Evolutionary conservation across 371 early-diverging fungal genomes (phyloP).

Genomic region (Funneliformis caledonium): DNA sequence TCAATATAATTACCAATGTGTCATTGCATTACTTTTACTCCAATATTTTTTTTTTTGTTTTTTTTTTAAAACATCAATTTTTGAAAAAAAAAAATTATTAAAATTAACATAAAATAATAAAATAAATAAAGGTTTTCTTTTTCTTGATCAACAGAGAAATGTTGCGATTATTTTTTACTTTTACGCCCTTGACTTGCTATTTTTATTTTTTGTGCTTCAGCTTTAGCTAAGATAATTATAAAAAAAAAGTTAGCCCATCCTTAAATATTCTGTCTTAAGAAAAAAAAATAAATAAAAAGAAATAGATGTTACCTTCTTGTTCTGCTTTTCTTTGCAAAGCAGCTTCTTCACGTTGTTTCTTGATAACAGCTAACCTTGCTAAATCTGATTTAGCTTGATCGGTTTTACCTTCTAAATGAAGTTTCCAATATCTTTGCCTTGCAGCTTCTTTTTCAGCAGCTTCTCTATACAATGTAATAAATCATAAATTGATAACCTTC

Average conservation of each 20-base stretch:
- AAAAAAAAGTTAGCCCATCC: neutral
- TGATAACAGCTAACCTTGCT: slow-evolving; percentile 68
- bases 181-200: slow-evolving; percentile 36
- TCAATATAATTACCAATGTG: too few species aligned
- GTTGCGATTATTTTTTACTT: slow-evolving; percentile 26
- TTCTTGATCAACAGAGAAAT: too few species aligned
- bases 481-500: neutral
- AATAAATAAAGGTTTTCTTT: too few species aligned
- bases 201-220: slow-evolving; percentile 35
- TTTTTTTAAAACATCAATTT: too few species aligned
- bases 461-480: slow-evolving; percentile 43
- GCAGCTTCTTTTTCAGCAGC: slow-evolving; percentile 63
- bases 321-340: slow-evolving; percentile 59
- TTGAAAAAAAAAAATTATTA: too few species aligned
- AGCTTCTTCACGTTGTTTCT: slow-evolving; percentile 72
- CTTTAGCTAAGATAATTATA: slow-evolving; percentile 19
- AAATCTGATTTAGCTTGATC: slow-evolving; percentile 71
- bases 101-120: too few species aligned
- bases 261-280: neutral
- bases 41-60: too few species aligned
- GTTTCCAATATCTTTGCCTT: slow-evolving; percentile 63
- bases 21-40: too few species aligned
- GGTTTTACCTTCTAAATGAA: slow-evolving; percentile 70
- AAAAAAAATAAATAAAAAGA: neutral
- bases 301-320: slow-evolving; percentile 48